phyloP scores from a whole-genome alignment of 768 basidiomycete species.

The Astraeus odoratus region DNA sequence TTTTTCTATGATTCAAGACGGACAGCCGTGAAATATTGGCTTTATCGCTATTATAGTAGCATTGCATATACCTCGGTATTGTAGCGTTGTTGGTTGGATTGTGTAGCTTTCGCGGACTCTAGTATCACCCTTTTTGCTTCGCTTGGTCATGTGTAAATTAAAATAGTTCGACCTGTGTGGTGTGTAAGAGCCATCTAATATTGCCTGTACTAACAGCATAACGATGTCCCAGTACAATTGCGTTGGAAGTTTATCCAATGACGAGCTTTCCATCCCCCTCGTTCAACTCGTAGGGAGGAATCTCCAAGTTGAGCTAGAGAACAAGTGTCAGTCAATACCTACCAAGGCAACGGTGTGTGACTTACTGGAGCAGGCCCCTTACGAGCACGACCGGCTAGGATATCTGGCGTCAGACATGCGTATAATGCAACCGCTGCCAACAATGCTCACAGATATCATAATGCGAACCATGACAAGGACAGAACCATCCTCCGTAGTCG shows the following conservation, averaged over 20 bases:
- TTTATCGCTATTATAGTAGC: too few species aligned
- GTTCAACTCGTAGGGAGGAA: constrained; percentile 83
- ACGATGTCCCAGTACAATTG: constrained; percentile 8
- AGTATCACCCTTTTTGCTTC: background rate
- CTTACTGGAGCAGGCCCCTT: constrained; percentile 94
- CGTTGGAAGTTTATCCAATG: constrained; percentile 53
- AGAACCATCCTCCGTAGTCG: constrained; percentile 99
- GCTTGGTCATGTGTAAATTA: background rate
- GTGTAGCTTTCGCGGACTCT: too few species aligned
- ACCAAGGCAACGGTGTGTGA: constrained; percentile 4
- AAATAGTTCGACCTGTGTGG: background rate
- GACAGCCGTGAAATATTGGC: too few species aligned
- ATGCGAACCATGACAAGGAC: constrained; percentile 98
- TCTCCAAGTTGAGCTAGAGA: constrained; percentile 82
- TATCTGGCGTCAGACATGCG: background rate
- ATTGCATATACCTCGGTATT: background rate
- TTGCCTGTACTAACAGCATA: constrained; percentile 15
- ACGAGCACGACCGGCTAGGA: constrained; percentile 82
- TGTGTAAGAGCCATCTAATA: constrained; percentile 17
- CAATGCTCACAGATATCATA: constrained; percentile 75
- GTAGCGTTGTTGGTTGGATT: too few species aligned
- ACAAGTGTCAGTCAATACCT: constrained; percentile 8
- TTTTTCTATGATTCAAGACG: background rate
- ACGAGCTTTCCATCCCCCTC: constrained; percentile 82
- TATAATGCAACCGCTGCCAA: constrained; percentile 23